A percentile compares a stretch with the other conserved stretches of the same genome.
Evolutionary conservation across 176 grass and related monocot genomes (phyloP).

Genomic region (Musa itinerans): DNA sequence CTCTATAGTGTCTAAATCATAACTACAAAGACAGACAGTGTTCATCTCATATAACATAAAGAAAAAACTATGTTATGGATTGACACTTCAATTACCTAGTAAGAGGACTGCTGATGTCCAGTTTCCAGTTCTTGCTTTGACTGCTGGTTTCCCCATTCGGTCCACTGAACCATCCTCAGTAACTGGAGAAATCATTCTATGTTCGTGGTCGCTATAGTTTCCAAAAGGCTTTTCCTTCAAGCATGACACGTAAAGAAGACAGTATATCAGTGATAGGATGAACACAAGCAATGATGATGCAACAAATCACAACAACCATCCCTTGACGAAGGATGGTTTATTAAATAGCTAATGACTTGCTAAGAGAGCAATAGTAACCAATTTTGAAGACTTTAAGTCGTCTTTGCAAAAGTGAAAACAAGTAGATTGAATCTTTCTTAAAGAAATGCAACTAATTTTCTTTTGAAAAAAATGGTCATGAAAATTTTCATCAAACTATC

Average conservation of each 20-base stretch:
- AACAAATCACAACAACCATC: too few relatives aligned
- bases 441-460: too few relatives aligned
- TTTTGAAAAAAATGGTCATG: too few relatives aligned
- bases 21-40: too few relatives aligned
- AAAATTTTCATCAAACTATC: too few relatives aligned
- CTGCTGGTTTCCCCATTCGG: slow-evolving; percentile 44
- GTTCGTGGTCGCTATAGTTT: neutral
- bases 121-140: slow-evolving; percentile 45
- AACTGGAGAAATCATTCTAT: slow-evolving; percentile 24
- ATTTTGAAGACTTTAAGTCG: too few relatives aligned
- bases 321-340: too few relatives aligned
- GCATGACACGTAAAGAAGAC: neutral
- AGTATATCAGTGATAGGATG: neutral
- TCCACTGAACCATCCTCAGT: slow-evolving; percentile 71
- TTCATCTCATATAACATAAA: neutral
- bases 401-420: too few relatives aligned
- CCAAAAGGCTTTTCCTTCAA: slow-evolving; percentile 8
- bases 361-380: too few relatives aligned
- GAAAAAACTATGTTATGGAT: neutral
- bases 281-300: neutral
- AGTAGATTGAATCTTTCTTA: too few relatives aligned
- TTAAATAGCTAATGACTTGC: too few relatives aligned
- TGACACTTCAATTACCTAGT: slow-evolving; percentile 39
- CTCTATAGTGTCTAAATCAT: too few relatives aligned
- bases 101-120: slow-evolving; percentile 55